Evolutionary conservation across 2,329 filamentous ascomycete genomes (phyloP), one percentile per base, ranked within the genome.

Genomic region (Sphaerostilbella broomeana): DNA sequence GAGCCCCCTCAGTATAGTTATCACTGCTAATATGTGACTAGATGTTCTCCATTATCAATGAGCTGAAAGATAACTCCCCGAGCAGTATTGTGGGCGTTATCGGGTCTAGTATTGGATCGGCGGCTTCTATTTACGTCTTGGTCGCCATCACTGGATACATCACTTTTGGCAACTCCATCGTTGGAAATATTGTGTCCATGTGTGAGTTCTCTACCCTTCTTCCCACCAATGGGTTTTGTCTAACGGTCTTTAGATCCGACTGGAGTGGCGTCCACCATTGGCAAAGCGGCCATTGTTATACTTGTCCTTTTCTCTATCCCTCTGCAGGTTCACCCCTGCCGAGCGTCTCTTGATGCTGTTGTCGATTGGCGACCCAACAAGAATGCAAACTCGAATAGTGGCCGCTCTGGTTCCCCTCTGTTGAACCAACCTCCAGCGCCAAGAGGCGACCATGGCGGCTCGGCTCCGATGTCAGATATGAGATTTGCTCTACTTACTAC

Each of bases 21-120:
- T 61, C 67, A 45, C 7, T 5, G n/a, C 42, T 44, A 11, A 44
- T 25, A 29, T 42, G 8, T 28, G 10, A 2, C 1, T 51, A 92
- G 86, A 98, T 98, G 92, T 98, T 98, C 60, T 95, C 90, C 9
- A 94, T 98, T 49, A 68, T 98, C 30, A 98, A 98, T 55, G 92
- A 98, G 64, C 87, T 98, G 50, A 74, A 78, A 43, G 81, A 95
- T 57, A 87, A 88, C 61, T 85, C 85, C 3, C 86, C 86, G 15
- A 63, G 59, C 13, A 69, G 83, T 46, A 83, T 90, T 6, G 82
- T 87, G 1, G 75, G 77, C 12, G 89, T 98, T 7, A 80, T 97
- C 10, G 70, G 74, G 16, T 75, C 83, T 4, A 94, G 88, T 52
- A 95, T 95, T 51, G 92, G 92, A 15, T 83, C 84, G 20, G 86